A percentile compares a stretch with the other conserved stretches of the same genome.
Conservation (phyloP, 169 alveolate species). For the Plasmodium blacklocki region DNA sequence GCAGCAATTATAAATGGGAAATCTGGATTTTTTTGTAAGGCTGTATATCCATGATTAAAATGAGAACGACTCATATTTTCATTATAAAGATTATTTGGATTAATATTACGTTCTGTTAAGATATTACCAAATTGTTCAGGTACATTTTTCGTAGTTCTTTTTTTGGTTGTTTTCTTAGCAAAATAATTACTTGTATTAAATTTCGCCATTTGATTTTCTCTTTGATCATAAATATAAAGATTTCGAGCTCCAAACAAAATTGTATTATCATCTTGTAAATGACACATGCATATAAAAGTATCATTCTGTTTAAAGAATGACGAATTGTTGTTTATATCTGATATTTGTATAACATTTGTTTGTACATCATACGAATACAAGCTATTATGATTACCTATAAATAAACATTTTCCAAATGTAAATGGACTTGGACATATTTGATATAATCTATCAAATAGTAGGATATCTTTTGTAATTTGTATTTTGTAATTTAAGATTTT, state of each 20-base stretch:
- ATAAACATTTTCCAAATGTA: slow-evolving; percentile 38
- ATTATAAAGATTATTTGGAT: background rate
- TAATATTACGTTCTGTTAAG: background rate
- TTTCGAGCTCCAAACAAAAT: slow-evolving; percentile 78
- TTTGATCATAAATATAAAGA: slow-evolving; percentile 77
- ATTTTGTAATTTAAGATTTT: slow-evolving; percentile 10
- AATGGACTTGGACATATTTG: slow-evolving; percentile 55
- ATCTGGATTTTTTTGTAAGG: slow-evolving; percentile 79
- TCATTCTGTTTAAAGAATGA: background rate
- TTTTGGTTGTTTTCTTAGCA: slow-evolving; percentile 7
- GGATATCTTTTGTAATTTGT: slow-evolving; percentile 40
- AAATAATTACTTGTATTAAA: slow-evolving; percentile 29
- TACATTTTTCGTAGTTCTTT: background rate
- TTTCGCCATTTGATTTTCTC: slow-evolving; percentile 37
- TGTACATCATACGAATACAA: slow-evolving; percentile 19
- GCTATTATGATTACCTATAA: slow-evolving; percentile 31
- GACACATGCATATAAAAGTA: slow-evolving; percentile 19
- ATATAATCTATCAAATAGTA: slow-evolving; percentile 38
- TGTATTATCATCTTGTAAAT: slow-evolving; percentile 59
- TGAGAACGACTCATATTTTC: slow-evolving; percentile 25
- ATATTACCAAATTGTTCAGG: background rate
- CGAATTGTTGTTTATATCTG: slow-evolving; percentile 12
- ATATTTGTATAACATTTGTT: slow-evolving; percentile 18
- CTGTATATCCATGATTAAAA: slow-evolving; percentile 79
- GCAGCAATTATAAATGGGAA: slow-evolving; percentile 79